Base-by-base conservation (phyloP, 2,329 filamentous ascomycete genomes). In the Fusarium torreyae region DNA sequence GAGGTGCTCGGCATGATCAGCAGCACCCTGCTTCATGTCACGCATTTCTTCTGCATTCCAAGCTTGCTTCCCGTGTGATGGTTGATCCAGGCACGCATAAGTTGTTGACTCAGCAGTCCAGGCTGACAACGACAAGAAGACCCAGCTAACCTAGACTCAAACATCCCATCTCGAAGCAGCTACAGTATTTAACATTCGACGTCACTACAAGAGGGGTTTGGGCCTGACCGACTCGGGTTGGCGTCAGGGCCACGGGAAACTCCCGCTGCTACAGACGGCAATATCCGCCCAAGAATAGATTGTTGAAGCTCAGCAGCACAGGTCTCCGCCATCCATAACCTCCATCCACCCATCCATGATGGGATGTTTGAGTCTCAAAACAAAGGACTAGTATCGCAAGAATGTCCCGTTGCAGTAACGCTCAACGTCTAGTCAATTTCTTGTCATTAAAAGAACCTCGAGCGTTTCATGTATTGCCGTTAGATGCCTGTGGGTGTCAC, bases 1-100 rank as follows among this genome's bases (percentile, higher is more conserved):
- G 43, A 45, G 65, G 50, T 48, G 67, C 52, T 59, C 64, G 59
- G 66, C 56, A 69, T 58, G 66, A 69, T 69, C 60, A 70, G 57
- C 66, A 54, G 36, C 55, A 34, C 44, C 44, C 57, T 66, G 63
- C 57, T 67, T 54, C 66, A 69, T 69, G 66, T 69, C 66, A 69
- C 61, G 62, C 66, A 58, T 67, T 69, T 66, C 65, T 63, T 36
- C 50, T 53, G 49, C 55, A 66, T 66, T 59, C 15, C 31, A 11
- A 51, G 34, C 38, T 33, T 45, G 20, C 53, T 59, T 53, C 45
- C 51, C 56, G 45, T 40, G 36, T 69, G 55, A 63, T 34, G 61
- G 24, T 45, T 40, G 34, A 51, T 55, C 24, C 40, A 69, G 54
- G 42, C 34, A 56, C 62, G 42, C 28, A 53, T 36, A 57, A 36